Conservation (phyloP, 2,329 filamentous ascomycete genomes). For the Monilinia aucupariae region DNA sequence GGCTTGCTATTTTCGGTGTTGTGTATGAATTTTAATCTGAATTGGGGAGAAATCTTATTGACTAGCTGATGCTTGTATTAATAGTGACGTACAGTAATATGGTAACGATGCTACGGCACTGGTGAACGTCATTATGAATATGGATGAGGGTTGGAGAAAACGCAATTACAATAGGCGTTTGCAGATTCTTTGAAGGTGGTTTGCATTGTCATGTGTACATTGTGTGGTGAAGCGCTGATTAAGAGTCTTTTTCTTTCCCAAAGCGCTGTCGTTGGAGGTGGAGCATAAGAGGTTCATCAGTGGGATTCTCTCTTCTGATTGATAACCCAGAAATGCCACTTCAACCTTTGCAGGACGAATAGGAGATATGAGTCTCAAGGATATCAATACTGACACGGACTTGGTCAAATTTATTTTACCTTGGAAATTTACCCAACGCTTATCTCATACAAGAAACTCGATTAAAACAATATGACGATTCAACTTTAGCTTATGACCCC, state of each 20-base stretch:
- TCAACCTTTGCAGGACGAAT: no score
- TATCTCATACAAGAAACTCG: no score
- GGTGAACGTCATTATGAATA: constrained; percentile 29
- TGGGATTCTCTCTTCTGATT: no score
- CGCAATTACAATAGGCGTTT: constrained; percentile 47
- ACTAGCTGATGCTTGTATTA: constrained; percentile 24
- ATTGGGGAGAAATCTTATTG: constrained; percentile 30
- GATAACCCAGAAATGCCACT: no score
- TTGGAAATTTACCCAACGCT: no score
- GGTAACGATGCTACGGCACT: constrained; percentile 33
- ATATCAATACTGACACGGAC: no score
- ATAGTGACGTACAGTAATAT: constrained; percentile 28
- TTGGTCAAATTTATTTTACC: no score
- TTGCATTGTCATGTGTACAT: constrained; percentile 50
- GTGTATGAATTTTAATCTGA: constrained; percentile 66
- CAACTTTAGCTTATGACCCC: no score
- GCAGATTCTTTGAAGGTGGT: constrained; percentile 49
- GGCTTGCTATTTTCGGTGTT: constrained; percentile 61
- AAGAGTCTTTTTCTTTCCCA: constrained; percentile 46
- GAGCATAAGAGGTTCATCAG: constrained; percentile 44
- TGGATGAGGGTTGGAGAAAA: constrained; percentile 37
- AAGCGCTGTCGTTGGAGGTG: constrained; percentile 44
- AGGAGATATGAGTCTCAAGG: no score
- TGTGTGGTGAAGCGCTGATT: constrained; percentile 46
- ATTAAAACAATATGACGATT: no score